Percentiles rank a stretch among this genome's conserved stretches.
phyloP scores from a whole-genome alignment of 108 stramenopile species.

The Cylindrotheca closterium region DNA sequence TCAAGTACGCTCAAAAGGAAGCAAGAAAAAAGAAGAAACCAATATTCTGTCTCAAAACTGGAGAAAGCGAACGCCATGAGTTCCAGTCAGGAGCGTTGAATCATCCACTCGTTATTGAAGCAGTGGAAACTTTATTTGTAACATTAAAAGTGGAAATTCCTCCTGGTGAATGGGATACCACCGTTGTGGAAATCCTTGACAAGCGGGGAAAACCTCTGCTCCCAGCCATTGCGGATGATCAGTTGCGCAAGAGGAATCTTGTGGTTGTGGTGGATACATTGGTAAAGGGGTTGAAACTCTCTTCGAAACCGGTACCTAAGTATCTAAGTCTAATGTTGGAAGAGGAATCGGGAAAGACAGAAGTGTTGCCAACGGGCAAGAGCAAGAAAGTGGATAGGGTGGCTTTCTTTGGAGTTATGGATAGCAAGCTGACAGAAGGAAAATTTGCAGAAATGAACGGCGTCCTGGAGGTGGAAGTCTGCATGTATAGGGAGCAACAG shows the following conservation, averaged over 20 bases:
- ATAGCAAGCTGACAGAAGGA: constrained; percentile 9
- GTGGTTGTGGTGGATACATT: not conserved
- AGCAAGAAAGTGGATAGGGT: not conserved
- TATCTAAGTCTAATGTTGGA: constrained; percentile 14
- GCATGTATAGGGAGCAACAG: constrained; percentile 1
- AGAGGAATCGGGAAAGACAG: constrained; percentile 3
- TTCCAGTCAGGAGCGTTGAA: constrained; percentile 9
- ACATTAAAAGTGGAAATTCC: not conserved
- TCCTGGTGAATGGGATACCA: not conserved
- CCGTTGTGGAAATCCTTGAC: constrained; percentile 8
- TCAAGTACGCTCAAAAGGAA: not conserved
- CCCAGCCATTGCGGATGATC: not conserved
- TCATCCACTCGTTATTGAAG: constrained; percentile 35
- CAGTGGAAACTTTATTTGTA: constrained; percentile 25
- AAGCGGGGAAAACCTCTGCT: constrained; percentile 1
- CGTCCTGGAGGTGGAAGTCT: constrained; percentile 9
- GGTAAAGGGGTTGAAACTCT: constrained; percentile 6
- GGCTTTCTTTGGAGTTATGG: constrained; percentile 17
- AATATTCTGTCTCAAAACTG: constrained; percentile 13
- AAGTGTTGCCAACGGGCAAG: not conserved
- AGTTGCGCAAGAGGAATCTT: not conserved
- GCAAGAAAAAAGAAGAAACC: not conserved
- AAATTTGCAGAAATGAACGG: constrained; percentile 25
- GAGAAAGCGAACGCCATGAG: constrained; percentile 1
- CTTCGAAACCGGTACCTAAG: constrained; percentile 4